Percentiles rank a stretch among this genome's conserved stretches.
phyloP scores from a whole-genome alignment of 305 asterid species.

The Plantago coronopus region DNA sequence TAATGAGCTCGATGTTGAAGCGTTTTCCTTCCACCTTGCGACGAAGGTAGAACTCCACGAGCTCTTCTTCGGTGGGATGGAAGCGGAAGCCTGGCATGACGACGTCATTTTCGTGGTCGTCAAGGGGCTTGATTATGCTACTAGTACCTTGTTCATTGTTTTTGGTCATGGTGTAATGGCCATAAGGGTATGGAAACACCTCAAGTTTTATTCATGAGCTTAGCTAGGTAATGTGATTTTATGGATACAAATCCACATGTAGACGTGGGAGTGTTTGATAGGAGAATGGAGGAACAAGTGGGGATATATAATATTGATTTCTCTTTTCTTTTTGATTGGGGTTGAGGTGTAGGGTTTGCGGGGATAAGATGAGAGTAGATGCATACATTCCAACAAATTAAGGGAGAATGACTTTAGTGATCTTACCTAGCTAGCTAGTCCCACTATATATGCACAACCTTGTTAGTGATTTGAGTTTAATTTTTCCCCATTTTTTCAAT shows the following conservation, averaged over 20 bases:
- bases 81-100: slow-evolving; percentile 95
- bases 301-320: slow-evolving; percentile 1
- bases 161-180: slow-evolving; percentile 50
- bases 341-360: slow-evolving; percentile 11
- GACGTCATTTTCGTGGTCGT: slow-evolving; percentile 66
- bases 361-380: slow-evolving; percentile 10
- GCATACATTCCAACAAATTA: not conserved
- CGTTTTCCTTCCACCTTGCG: slow-evolving; percentile 95
- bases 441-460: not conserved
- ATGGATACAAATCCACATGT: not conserved
- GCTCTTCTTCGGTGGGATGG: slow-evolving; percentile 91
- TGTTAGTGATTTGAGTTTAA: too few relatives aligned
- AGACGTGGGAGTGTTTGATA: slow-evolving; percentile 15
- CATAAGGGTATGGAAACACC: slow-evolving; percentile 29
- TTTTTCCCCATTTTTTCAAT: too few relatives aligned
- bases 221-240: not conserved
- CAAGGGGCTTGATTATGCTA: slow-evolving; percentile 24
- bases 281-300: slow-evolving; percentile 20
- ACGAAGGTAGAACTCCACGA: slow-evolving; percentile 86
- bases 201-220: not conserved
- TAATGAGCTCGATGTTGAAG: slow-evolving; percentile 86
- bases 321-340: not conserved
- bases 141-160: slow-evolving; percentile 23
- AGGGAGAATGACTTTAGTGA: not conserved
- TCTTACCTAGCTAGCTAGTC: slow-evolving; percentile 1